Conservation (phyloP, 139 green algal genomes). For the Chlorella sp. region DNA sequence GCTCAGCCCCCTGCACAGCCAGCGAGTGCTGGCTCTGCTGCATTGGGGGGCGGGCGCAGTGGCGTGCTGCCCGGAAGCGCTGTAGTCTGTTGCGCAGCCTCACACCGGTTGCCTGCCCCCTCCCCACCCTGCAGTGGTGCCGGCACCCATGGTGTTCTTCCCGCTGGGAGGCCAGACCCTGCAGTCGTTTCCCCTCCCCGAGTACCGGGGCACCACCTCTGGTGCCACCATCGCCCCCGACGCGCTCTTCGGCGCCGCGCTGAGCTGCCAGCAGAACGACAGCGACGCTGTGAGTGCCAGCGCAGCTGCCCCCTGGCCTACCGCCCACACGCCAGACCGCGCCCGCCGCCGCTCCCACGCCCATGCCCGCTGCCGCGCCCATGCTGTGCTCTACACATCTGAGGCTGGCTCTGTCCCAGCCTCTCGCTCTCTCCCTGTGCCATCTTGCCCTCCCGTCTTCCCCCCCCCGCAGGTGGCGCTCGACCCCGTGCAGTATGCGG, state of each 20-base stretch:
- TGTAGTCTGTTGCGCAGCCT: too few relatives aligned
- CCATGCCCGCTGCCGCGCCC: not conserved
- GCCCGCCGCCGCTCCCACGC: too few relatives aligned
- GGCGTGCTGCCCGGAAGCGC: too few relatives aligned
- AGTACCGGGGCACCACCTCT: conserved; percentile 2
- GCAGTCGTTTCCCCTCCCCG: conserved; percentile 35
- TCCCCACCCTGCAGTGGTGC: not conserved
- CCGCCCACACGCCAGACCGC: too few relatives aligned
- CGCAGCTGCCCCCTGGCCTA: too few relatives aligned
- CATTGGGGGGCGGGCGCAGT: too few relatives aligned
- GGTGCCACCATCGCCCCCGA: conserved; percentile 23
- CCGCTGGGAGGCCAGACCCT: conserved; percentile 13
- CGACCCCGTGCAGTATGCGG: conserved; percentile 42
- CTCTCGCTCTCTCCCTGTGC: not conserved
- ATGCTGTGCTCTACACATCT: too few relatives aligned
- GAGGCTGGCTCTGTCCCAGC: too few relatives aligned
- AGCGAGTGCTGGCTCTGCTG: too few relatives aligned
- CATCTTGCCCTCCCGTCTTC: not conserved
- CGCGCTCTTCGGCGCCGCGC: conserved; percentile 37
- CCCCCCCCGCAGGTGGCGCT: conserved; percentile 44
- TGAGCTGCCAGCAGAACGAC: conserved; percentile 23
- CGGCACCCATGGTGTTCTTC: conserved; percentile 29
- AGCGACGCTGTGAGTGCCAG: conserved; percentile 20
- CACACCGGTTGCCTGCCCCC: not conserved
- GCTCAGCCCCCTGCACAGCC: not conserved